These are phyloP conservation scores for Trametes elegans DNA, from an alignment of 768 basidiomycete species.

Conservation along the genomic window DNA sequence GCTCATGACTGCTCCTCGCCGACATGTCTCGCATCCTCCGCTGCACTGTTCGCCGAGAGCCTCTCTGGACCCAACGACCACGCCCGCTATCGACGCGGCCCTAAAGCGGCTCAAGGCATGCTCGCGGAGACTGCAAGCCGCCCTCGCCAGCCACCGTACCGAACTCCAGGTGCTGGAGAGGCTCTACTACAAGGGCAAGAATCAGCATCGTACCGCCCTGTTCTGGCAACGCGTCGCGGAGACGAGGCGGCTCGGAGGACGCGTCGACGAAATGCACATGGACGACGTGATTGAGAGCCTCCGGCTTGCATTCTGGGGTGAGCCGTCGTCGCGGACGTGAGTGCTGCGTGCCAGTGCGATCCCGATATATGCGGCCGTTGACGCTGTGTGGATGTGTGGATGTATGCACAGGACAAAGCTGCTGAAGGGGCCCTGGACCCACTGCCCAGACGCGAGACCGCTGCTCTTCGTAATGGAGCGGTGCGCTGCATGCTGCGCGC, in stretches of 20 bases:
- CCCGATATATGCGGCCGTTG: neutral
- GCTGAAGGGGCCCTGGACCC: conserved; percentile 63
- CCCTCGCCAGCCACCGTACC: conserved; percentile 40
- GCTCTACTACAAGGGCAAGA: conserved; percentile 77
- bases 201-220: conserved; percentile 67
- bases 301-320: conserved; percentile 52
- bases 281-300: conserved; percentile 32
- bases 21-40: conserved; percentile 9
- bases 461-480: conserved; percentile 37
- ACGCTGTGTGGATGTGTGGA: neutral
- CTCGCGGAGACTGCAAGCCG: conserved; percentile 50
- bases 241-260: conserved; percentile 49
- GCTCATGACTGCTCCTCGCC: conserved; percentile 22
- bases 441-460: conserved; percentile 43
- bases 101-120: conserved; percentile 59
- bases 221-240: conserved; percentile 72
- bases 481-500: conserved; percentile 32
- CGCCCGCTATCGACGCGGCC: conserved; percentile 48
- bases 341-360: conserved; percentile 8
- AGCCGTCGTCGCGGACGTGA: conserved; percentile 37
- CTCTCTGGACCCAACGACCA: conserved; percentile 19
- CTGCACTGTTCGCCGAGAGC: conserved; percentile 15
- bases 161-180: conserved; percentile 63
- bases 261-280: conserved; percentile 29
- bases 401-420: conserved; percentile 44